Evolutionary conservation across 1,284 basidiomycete species (phyloP).

Genomic region (Kalmanozyma brasiliensis): DNA sequence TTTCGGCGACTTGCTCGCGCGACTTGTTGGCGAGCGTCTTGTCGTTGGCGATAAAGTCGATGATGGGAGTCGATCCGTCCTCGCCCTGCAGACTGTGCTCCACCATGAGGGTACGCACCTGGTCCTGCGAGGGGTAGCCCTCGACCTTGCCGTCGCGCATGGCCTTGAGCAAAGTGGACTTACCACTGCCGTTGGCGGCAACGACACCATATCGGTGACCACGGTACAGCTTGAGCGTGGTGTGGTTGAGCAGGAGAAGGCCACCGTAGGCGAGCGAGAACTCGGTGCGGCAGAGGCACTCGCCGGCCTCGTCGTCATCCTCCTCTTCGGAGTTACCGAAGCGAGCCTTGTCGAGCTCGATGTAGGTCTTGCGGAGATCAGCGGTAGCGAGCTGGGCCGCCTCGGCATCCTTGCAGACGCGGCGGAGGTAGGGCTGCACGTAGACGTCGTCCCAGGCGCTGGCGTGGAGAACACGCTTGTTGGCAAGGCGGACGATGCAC

Average conservation of each 20-base stretch:
- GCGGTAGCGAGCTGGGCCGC: slow-evolving; percentile 58
- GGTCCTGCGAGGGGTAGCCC: slow-evolving; percentile 89
- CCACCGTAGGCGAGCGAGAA: slow-evolving; percentile 98
- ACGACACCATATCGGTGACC: slow-evolving; percentile 91
- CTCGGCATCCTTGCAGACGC: slow-evolving; percentile 53
- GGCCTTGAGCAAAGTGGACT: slow-evolving; percentile 95
- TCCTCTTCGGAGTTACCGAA: slow-evolving; percentile 71
- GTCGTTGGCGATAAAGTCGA: slow-evolving; percentile 90
- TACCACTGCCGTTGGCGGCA: slow-evolving; percentile 94
- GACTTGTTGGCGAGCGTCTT: slow-evolving; percentile 63
- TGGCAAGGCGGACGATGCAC: slow-evolving; percentile 59
- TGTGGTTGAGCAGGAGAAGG: slow-evolving; percentile 93
- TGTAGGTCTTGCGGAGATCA: slow-evolving; percentile 59
- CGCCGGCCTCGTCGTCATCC: slow-evolving; percentile 75
- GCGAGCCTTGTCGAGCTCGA: slow-evolving; percentile 60
- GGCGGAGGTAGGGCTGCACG: slow-evolving; percentile 69
- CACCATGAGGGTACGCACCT: slow-evolving; percentile 91
- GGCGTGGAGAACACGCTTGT: slow-evolving; percentile 65
- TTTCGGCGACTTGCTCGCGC: slow-evolving; percentile 56
- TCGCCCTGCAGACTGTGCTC: slow-evolving; percentile 95
- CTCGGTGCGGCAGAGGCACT: slow-evolving; percentile 85
- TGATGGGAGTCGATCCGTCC: slow-evolving; percentile 80
- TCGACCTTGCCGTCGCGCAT: slow-evolving; percentile 92
- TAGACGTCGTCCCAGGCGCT: slow-evolving; percentile 66
- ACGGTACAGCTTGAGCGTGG: slow-evolving; percentile 86